Base-by-base conservation (phyloP, 2,329 filamentous ascomycete species). In the Dactylonectria macrodidyma region DNA sequence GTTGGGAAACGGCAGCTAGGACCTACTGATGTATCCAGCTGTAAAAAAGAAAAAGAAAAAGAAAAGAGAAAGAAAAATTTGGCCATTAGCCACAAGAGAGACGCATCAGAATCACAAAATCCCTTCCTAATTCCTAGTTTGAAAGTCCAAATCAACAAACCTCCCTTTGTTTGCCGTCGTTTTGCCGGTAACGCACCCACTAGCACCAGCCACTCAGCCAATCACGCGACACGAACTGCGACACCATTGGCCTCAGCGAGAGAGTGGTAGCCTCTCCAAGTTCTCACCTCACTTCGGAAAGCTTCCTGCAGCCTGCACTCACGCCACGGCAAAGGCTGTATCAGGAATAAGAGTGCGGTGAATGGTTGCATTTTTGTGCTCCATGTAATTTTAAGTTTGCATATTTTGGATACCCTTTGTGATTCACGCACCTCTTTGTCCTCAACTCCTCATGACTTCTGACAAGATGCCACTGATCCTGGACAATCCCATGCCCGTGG, bases 391-490 rank as follows among this genome's bases (percentile, higher is more conserved):
- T 56, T 58, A 47, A 56, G 34, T 60, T 74, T 62, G 66, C 30
- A 52, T 19, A 63, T 44, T 69, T 67, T 65, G 65, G 55, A 62
- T 67, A 58, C 26, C 61, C 50, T 62, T 65, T 68, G 68, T 73
- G 62, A 74, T 71, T 68, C 63, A 66, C 72, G 51, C 10, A 7
- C n/a, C 44, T 47, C 51, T 19, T 58, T 61, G n/a, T 46, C 61
- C 58, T 65, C 50, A 82, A 83, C n/a, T 46, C 61, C 58, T 65
- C 50, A 82, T 83, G 81, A 76, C 79, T 60, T 75, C 78, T 63
- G 76, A 79, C 71, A 81, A 80, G 72, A 85, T 85, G 82, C 83
- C 84, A 47, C 79, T 86, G 69, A 81, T 83, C 69, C 73, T 83
- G 69, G 80, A 82, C 48, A 78, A 77, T 64, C 26, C 82, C 46